A percentile compares a stretch with the other conserved stretches of the same genome.
Evolutionary conservation across 1,284 basidiomycete species (phyloP).

Genomic region (Lignosus rhinocerotis): DNA sequence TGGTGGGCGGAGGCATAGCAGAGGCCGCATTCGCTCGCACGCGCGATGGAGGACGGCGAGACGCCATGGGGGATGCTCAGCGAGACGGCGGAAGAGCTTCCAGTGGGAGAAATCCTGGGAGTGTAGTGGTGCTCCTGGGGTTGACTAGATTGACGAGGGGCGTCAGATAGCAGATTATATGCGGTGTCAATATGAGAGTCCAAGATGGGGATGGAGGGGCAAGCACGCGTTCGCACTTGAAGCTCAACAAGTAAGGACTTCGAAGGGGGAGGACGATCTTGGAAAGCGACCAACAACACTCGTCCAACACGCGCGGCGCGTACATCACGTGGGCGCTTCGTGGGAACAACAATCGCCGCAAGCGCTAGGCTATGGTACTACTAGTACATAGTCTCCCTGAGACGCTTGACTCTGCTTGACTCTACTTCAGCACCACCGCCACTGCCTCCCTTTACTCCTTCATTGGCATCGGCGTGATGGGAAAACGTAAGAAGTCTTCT

Average conservation of each 20-base stretch:
- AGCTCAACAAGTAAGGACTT: no score
- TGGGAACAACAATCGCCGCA: constrained; percentile 12
- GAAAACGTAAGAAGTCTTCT: constrained; percentile 86
- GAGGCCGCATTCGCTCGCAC: constrained; percentile 27
- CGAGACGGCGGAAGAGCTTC: neutral
- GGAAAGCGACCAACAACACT: neutral
- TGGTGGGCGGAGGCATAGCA: constrained; percentile 36
- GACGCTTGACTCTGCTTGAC: neutral
- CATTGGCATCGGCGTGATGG: constrained; percentile 47
- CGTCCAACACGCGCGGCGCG: constrained; percentile 28
- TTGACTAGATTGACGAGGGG: no score
- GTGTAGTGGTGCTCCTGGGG: no score
- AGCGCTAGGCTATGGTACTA: neutral
- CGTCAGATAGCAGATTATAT: no score
- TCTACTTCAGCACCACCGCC: neutral
- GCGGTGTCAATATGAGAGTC: no score
- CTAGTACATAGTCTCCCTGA: neutral
- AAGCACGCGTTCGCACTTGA: no score
- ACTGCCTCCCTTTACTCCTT: neutral
- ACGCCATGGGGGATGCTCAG: constrained; percentile 42
- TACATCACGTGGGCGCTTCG: constrained; percentile 29
- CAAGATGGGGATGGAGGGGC: no score
- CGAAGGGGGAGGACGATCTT: constrained; percentile 5
- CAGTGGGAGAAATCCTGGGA: no score
- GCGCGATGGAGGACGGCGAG: constrained; percentile 49